Base-by-base conservation (phyloP, 352 stramenopile species). In the Aphanomyces cochlioides region DNA sequence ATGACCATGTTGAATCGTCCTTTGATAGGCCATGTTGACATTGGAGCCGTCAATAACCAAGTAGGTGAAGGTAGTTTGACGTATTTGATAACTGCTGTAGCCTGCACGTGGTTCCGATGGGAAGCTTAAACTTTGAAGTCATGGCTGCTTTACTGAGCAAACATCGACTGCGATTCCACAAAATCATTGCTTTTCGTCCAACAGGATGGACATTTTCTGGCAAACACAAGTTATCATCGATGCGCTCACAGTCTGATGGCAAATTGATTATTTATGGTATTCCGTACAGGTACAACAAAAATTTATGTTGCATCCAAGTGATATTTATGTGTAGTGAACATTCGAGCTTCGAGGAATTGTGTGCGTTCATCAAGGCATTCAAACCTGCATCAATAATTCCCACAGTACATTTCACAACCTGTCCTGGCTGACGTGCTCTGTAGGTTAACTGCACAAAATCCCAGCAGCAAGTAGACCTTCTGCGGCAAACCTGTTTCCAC, bases 271-370 rank as follows among this genome's bases (percentile, higher is more conserved):
- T 98, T 56, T 97, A 98, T 74, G 92, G 90, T 58, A 89, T 98
- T 45, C 96, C 96, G 3, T 99, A 99, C 81, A 98, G 54, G 66
- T 66, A 48, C 34, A 8, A 15, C 15, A n/a, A 34, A 28, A 28
- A 28, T 28, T 68, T 13, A 21, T 57, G 17, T 7, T 63, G 12
- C 8, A 10, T 68, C 7, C 8, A 36, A 57, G 37, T 40, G 12
- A n/a, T 19, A 13, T 15, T 39, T 12, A 37, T n/a, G 54, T 17
- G 48, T 47, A 72, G 89, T 70, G 96, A 99, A 69, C 96, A 99
- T 77, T 98, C 90, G 34, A 97, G 87, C 72, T 99, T 98, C 75
- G 84, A 85, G 5, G 96, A 99, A 75, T 81, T 99, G 7, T 88
- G 92, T 40, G 89, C 97, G 47, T 98, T 98, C 72, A 75, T 92